phyloP scores from a whole-genome alignment of 2,329 filamentous ascomycete genomes.

The Neonectria hederae region DNA sequence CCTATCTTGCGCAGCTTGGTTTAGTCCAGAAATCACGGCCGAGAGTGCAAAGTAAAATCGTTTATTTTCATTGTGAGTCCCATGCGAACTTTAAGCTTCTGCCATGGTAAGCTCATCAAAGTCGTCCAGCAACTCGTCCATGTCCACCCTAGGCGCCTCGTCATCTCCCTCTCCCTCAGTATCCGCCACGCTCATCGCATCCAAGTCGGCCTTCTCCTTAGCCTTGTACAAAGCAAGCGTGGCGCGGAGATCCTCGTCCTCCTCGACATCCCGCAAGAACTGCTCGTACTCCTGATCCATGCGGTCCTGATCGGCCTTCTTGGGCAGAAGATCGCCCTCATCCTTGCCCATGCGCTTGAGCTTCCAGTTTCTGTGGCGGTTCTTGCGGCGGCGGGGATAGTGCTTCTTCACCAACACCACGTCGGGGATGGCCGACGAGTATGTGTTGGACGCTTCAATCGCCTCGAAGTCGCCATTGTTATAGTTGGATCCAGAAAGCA shows the following conservation, averaged over 20 bases:
- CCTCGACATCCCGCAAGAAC: conserved; percentile 96
- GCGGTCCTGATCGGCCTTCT: conserved; percentile 86
- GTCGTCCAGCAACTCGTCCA: conserved; percentile 88
- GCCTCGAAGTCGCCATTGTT: conserved; percentile 89
- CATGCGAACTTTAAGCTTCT: conserved; percentile 49
- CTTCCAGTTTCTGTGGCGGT: conserved; percentile 85
- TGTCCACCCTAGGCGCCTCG: conserved; percentile 74
- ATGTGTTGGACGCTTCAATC: conserved; percentile 79
- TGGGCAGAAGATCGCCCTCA: conserved; percentile 85
- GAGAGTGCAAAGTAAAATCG: conserved; percentile 21
- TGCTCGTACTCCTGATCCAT: conserved; percentile 95
- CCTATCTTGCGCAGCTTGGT: background rate
- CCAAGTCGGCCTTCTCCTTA: conserved; percentile 61
- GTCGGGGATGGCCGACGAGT: conserved; percentile 84
- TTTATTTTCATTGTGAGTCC: conserved; percentile 38
- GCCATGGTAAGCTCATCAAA: conserved; percentile 78
- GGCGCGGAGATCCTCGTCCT: conserved; percentile 86
- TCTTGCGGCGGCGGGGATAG: conserved; percentile 87
- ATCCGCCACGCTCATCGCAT: conserved; percentile 75
- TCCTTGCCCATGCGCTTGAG: conserved; percentile 93
- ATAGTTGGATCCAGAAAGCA: conserved; percentile 88
- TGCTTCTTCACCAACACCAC: conserved; percentile 97
- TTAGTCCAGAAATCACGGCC: background rate
- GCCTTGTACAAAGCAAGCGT: conserved; percentile 89
- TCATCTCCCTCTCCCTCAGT: conserved; percentile 73